A percentile compares a stretch with the other conserved stretches of the same genome.
phyloP scores from a whole-genome alignment of 352 stramenopile species.

The Halophytophthora batemanensis region DNA sequence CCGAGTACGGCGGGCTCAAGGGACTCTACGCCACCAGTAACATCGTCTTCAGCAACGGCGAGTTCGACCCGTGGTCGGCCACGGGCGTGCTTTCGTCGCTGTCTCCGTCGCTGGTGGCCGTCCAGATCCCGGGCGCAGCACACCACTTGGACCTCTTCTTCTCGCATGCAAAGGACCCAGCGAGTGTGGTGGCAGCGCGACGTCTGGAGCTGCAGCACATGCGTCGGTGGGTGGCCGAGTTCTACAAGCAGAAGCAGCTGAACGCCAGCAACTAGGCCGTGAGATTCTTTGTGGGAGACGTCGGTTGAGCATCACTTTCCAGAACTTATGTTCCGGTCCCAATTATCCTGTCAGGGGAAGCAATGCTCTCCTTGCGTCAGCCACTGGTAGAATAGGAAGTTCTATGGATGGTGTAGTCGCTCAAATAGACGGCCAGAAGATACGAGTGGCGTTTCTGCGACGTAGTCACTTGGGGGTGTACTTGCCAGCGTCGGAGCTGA shows the following conservation, averaged over 20 bases:
- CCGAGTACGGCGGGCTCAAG: slow-evolving; percentile 52
- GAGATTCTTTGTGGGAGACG: too few relatives aligned
- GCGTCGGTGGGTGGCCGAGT: slow-evolving; percentile 66
- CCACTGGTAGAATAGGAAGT: too few relatives aligned
- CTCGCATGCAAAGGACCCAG: slow-evolving; percentile 55
- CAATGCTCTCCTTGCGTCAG: too few relatives aligned
- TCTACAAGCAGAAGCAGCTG: slow-evolving; percentile 11
- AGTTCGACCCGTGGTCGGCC: slow-evolving; percentile 86
- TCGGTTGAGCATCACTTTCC: too few relatives aligned
- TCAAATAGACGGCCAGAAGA: too few relatives aligned
- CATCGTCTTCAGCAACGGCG: slow-evolving; percentile 92
- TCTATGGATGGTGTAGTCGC: too few relatives aligned
- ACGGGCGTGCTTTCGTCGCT: slow-evolving; percentile 63
- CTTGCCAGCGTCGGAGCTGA: too few relatives aligned
- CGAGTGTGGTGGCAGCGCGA: slow-evolving; percentile 51
- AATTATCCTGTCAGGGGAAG: too few relatives aligned
- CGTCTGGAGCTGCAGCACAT: slow-evolving; percentile 64
- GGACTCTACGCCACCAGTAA: slow-evolving; percentile 60
- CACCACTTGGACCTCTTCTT: slow-evolving; percentile 91
- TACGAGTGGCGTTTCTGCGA: too few relatives aligned
- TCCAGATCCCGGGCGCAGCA: slow-evolving; percentile 53
- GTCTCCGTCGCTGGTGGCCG: slow-evolving; percentile 49
- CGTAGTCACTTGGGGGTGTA: too few relatives aligned
- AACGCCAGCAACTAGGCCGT: too few relatives aligned
- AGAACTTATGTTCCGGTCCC: too few relatives aligned